These are phyloP conservation scores for Alternaria tenuissima DNA, from an alignment of 2,329 filamentous ascomycete species.

Conservation along the genomic window DNA sequence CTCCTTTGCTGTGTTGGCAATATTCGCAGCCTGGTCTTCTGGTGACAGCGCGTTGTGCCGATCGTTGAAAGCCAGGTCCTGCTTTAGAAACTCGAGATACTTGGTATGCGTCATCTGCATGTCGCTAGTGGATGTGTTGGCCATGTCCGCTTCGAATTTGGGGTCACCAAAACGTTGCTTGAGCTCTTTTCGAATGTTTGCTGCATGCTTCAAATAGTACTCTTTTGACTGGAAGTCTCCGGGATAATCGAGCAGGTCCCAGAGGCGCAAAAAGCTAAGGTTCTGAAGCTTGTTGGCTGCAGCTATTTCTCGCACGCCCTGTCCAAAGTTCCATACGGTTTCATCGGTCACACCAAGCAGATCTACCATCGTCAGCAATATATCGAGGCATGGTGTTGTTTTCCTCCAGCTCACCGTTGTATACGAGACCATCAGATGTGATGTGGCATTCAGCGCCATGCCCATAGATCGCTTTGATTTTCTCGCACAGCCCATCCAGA, in stretches of 20 bases:
- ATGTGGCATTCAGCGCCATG: slow-evolving; percentile 54
- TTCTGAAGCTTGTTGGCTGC: slow-evolving; percentile 27
- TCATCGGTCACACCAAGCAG: slow-evolving; percentile 54
- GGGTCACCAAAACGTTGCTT: slow-evolving; percentile 32
- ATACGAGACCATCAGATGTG: slow-evolving; percentile 56
- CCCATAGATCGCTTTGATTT: slow-evolving; percentile 52
- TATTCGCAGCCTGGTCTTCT: slow-evolving; percentile 29
- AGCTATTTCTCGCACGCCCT: slow-evolving; percentile 25
- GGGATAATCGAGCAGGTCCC: slow-evolving; percentile 28
- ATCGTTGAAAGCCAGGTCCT: slow-evolving; percentile 31
- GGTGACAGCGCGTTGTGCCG: slow-evolving; percentile 25
- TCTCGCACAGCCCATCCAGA: slow-evolving; percentile 53
- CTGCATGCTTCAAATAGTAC: slow-evolving; percentile 35
- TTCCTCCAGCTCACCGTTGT: slow-evolving; percentile 39
- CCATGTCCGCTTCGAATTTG: slow-evolving; percentile 42
- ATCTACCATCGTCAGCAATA: slow-evolving; percentile 34
- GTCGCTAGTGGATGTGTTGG: slow-evolving; percentile 35
- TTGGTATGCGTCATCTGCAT: slow-evolving; percentile 41
- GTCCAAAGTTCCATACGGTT: slow-evolving; percentile 53
- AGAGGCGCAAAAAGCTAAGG: slow-evolving; percentile 29
- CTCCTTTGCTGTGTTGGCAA: slow-evolving; percentile 38
- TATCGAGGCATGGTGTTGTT: not conserved
- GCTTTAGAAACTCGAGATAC: slow-evolving; percentile 38
- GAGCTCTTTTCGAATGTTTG: slow-evolving; percentile 36
- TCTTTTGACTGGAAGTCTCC: slow-evolving; percentile 29